A percentile compares a stretch with the other conserved stretches of the same genome.
Conservation (phyloP, 148 eudicot genomes). For the Fallopia convolvulus region DNA sequence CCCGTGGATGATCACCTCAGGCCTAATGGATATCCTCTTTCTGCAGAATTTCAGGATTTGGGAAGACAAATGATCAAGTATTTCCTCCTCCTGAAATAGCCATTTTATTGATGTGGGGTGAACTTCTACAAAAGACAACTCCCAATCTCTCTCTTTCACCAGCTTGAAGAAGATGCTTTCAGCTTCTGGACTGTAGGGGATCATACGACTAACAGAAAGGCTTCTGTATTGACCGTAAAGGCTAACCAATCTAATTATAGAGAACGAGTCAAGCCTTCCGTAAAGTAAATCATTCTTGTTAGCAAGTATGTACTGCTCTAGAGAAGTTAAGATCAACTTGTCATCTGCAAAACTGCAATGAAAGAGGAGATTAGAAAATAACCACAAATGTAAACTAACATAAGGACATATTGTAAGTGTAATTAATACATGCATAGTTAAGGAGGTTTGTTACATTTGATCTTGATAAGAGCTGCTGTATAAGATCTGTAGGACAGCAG, state of each 20-base stretch:
- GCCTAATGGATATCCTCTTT: conserved; percentile 22
- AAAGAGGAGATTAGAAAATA: not conserved
- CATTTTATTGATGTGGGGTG: conserved; percentile 68
- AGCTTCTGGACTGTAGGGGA: conserved; percentile 73
- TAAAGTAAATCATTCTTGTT: conserved; percentile 41
- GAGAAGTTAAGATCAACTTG: conserved; percentile 71
- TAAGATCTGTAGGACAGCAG: conserved; percentile 66
- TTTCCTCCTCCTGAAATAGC: conserved; percentile 87
- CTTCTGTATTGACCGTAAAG: conserved; percentile 73
- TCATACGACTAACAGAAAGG: conserved; percentile 53
- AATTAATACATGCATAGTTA: not conserved
- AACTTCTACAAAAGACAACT: conserved; percentile 43
- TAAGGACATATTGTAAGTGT: not conserved
- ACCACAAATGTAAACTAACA: not conserved
- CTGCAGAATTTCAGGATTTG: conserved; percentile 67
- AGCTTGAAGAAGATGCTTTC: conserved; percentile 63
- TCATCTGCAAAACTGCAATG: conserved; percentile 68
- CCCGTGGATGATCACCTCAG: conserved; percentile 20
- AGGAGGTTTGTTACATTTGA: conserved; percentile 48
- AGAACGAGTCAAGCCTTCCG: conserved; percentile 30
- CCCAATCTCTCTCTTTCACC: conserved; percentile 59
- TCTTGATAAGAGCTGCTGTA: conserved; percentile 59
- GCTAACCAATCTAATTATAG: conserved; percentile 40
- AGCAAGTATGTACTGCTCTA: conserved; percentile 84
- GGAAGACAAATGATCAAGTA: conserved; percentile 47